Evolutionary conservation across 2,329 filamentous ascomycete genomes (phyloP).

Genomic region (Penicillium hesseltinei): DNA sequence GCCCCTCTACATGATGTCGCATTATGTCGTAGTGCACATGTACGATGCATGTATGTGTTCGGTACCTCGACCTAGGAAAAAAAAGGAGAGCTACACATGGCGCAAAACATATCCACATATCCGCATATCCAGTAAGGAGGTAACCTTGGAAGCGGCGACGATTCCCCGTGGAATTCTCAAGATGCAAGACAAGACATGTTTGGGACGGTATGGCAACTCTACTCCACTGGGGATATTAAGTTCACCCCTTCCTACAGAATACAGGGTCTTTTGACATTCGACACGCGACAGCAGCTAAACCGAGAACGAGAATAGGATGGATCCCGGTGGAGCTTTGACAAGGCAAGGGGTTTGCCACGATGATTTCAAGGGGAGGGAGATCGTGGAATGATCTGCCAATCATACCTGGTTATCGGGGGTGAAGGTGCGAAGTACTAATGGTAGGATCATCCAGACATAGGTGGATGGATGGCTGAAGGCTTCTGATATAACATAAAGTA

Average conservation of each 20-base stretch:
- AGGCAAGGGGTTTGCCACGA: conserved; percentile 10
- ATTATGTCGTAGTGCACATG: not conserved
- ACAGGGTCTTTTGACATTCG: not conserved
- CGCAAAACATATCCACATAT: not conserved
- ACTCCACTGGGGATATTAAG: not conserved
- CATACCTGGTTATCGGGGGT: not conserved
- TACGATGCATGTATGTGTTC: not conserved
- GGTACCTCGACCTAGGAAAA: not conserved
- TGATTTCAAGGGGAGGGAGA: conserved; percentile 2
- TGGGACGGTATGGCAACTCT: not conserved
- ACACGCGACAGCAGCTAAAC: not conserved
- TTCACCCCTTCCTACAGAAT: not conserved
- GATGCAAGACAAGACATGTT: conserved; percentile 6
- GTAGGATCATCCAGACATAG: not conserved
- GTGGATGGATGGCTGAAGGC: not conserved
- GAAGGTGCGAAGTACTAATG: not conserved
- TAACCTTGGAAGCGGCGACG: not conserved
- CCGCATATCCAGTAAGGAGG: not conserved
- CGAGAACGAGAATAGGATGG: not conserved
- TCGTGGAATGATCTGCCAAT: conserved; percentile 24
- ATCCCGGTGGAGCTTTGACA: not conserved
- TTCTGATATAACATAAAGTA: not conserved
- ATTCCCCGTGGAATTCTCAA: conserved; percentile 5
- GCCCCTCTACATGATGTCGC: not conserved
- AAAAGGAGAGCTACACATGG: conserved; percentile 3